Base-by-base conservation (phyloP, 148 eudicot genomes). In the Spergularia marina region DNA sequence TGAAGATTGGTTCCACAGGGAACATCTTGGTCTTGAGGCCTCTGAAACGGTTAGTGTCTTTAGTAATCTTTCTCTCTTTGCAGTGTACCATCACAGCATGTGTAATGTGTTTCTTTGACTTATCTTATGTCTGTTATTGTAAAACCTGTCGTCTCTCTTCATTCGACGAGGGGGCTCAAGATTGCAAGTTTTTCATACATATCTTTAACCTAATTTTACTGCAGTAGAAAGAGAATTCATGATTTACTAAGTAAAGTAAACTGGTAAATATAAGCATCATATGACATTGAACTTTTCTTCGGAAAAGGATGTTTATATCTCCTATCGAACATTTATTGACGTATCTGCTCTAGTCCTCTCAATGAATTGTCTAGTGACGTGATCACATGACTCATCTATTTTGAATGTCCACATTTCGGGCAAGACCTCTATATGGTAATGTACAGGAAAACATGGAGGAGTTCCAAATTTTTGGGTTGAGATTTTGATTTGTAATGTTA, bases 1-100 rank as follows among this genome's bases (percentile, higher is more conserved):
- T 80, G 99, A 96, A 84, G 99, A 96, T 81, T 96, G 99, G 99
- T 93, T 91, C 85, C 99, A 96, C 75, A 89, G 88, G 78, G 93
- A 87, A 70, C 99, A 96, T 82, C 88, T 96, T 75, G 98, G 98
- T 74, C 90, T 92, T 40, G 87, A 85, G 72, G 84, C 95, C 62
- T 74, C 82, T 66, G 89, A 89, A 55, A 86, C 89, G 98, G 99
- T 96, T 79, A 59, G 86, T 85, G 17, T 54, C 74, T 64, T 79
- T 41, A 65, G 39, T 47, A 34, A 14, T 20, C 20, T 77, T 58
- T 66, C 39, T 47, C 30, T 72, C 25, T 59, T 67, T 59, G 49
- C 55, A 16, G 15, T 73, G 58, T 30, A 30, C 36, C 36, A 30
- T 30, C 36, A 30, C 36, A 30, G 1, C 36, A 30, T 3, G 36